A percentile compares a stretch with the other conserved stretches of the same genome.
Conservation (phyloP, 768 basidiomycete genomes). For the Leccinum aurantiacum region DNA sequence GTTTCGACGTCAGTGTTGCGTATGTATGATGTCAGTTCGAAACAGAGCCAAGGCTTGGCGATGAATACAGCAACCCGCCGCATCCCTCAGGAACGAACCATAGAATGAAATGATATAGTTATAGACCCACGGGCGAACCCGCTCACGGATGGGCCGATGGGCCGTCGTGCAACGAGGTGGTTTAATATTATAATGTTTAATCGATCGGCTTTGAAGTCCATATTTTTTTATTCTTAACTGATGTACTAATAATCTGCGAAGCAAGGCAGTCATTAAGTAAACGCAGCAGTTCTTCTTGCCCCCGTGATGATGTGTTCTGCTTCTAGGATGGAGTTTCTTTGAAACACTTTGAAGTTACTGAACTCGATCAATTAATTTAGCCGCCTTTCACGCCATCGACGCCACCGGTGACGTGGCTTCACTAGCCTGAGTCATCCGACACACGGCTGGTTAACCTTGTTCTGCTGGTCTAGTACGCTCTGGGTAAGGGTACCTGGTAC, state of each 20-base stretch:
- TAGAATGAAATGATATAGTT: background rate
- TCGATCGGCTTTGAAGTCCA: background rate
- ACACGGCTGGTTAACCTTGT: background rate
- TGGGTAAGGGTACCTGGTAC: slow-evolving; percentile 2
- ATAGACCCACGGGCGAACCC: background rate
- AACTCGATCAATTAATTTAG: slow-evolving; percentile 2
- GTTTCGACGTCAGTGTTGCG: background rate
- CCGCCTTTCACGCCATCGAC: slow-evolving; percentile 3
- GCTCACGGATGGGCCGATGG: background rate
- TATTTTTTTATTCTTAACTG: background rate
- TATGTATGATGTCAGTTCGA: background rate
- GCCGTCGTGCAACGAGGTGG: slow-evolving; percentile 14
- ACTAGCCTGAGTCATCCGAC: background rate
- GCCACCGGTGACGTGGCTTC: slow-evolving; percentile 8
- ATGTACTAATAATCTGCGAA: background rate
- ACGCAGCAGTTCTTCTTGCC: background rate
- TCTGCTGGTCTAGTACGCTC: slow-evolving; percentile 7
- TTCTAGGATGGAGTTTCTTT: background rate
- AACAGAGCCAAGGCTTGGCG: background rate
- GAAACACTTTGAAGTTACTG: background rate
- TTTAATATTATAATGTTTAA: background rate
- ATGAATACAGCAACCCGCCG: slow-evolving; percentile 22
- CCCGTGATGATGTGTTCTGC: background rate
- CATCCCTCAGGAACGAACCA: slow-evolving; percentile 3
- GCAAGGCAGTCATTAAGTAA: background rate